Conservation (phyloP, 331 rosid species). For the Rosa hybrid region DNA sequence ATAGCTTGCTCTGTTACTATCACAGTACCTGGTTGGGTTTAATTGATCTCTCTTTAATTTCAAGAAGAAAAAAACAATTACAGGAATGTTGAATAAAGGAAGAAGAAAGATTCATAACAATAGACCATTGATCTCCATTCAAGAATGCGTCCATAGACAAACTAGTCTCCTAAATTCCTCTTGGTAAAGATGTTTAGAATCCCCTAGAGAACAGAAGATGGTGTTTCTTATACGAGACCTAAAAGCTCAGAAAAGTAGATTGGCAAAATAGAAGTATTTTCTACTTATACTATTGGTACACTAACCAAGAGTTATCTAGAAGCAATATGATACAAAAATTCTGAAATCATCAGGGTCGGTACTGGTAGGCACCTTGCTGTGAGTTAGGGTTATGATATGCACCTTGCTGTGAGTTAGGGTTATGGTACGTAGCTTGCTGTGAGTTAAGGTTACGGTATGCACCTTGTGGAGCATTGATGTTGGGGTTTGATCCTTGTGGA, state of each 20-base stretch:
- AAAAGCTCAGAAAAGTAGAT: background rate
- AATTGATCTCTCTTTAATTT: background rate
- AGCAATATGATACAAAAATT: conserved; percentile 3
- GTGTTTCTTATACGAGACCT: background rate
- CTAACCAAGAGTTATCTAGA: background rate
- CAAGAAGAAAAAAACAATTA: background rate
- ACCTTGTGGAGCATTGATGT: conserved; percentile 18
- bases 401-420: conserved; percentile 5
- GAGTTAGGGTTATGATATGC: conserved; percentile 19
- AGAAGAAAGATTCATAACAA: background rate
- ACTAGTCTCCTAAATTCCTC: background rate
- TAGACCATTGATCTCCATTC: background rate
- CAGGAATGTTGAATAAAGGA: background rate
- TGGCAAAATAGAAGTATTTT: background rate
- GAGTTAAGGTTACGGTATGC: conserved; percentile 18
- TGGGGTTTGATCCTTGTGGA: conserved; percentile 30
- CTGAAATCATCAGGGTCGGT: conserved; percentile 20
- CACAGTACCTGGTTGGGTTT: background rate
- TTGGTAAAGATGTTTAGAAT: conserved; percentile 1
- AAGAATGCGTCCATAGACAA: background rate
- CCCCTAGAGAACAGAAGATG: background rate
- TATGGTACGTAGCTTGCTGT: background rate
- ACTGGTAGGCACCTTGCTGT: conserved; percentile 19
- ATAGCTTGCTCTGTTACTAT: background rate
- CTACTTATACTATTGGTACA: conserved; percentile 1